Conservation (phyloP, 2,329 filamentous ascomycete genomes). For the Nannizzia gypsea region DNA sequence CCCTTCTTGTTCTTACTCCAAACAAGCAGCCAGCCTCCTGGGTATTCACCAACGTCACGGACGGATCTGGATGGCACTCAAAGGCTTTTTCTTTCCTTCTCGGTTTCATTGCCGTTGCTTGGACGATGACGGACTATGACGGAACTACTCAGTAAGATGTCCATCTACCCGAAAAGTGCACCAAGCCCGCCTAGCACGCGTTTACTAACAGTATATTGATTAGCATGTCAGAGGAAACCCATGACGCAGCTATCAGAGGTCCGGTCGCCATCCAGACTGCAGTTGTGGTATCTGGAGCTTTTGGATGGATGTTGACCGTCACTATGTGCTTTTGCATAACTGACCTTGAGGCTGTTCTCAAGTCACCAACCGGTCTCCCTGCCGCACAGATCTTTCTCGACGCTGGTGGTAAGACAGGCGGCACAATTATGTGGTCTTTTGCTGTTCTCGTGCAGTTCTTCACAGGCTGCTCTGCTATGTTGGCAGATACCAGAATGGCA, state of each 20-base stretch:
- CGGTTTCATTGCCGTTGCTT: constrained; percentile 36
- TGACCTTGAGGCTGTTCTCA: constrained; percentile 46
- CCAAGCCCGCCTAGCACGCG: too few species aligned
- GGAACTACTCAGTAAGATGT: constrained; percentile 50
- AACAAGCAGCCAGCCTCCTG: constrained; percentile 47
- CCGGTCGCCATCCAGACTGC: constrained; percentile 49
- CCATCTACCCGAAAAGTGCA: background rate
- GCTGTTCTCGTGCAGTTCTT: constrained; percentile 54
- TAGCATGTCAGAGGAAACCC: constrained; percentile 55
- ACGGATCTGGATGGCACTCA: constrained; percentile 52
- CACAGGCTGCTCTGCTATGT: constrained; percentile 52
- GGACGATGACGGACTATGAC: constrained; percentile 58
- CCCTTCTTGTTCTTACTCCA: constrained; percentile 47
- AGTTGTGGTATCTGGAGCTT: constrained; percentile 47
- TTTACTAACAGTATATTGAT: constrained; percentile 1
- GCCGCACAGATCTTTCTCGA: constrained; percentile 51
- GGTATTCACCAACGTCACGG: constrained; percentile 50
- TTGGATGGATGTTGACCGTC: constrained; percentile 53
- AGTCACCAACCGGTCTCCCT: constrained; percentile 48
- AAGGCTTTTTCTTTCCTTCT: constrained; percentile 52
- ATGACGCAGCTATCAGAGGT: constrained; percentile 49
- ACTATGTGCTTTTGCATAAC: constrained; percentile 52
- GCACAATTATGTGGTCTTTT: constrained; percentile 50
- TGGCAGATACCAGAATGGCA: constrained; percentile 52
- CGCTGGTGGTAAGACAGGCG: constrained; percentile 45